These are phyloP conservation scores for Pleurotus salmoneostramineus DNA, from an alignment of 768 basidiomycete species.

Conservation along the genomic window DNA sequence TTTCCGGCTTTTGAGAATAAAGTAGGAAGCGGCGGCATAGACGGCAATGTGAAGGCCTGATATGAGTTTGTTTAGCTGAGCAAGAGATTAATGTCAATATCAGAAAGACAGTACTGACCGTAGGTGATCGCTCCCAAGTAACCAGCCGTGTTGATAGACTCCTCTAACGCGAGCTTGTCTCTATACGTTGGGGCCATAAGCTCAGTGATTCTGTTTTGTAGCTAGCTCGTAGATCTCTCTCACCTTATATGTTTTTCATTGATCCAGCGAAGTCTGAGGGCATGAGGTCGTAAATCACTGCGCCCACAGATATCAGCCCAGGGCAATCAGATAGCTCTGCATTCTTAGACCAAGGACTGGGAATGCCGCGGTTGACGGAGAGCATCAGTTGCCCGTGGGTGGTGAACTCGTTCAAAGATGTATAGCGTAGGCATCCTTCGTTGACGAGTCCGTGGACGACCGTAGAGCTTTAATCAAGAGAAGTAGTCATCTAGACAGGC, in stretches of 20 bases:
- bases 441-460: too few species aligned
- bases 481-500: too few species aligned
- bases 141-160: slow-evolving; percentile 13
- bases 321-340: too few species aligned
- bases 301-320: not conserved
- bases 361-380: too few species aligned
- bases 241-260: not conserved
- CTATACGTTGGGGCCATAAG: not conserved
- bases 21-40: not conserved
- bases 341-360: too few species aligned
- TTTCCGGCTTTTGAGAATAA: not conserved
- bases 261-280: not conserved
- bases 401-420: too few species aligned
- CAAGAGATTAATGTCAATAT: not conserved
- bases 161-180: slow-evolving; percentile 9
- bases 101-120: not conserved
- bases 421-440: too few species aligned
- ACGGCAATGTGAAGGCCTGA: not conserved
- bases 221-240: not conserved
- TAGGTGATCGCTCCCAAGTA: slow-evolving; percentile 10
- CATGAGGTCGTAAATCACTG: not conserved
- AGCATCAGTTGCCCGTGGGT: too few species aligned
- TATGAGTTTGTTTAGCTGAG: not conserved
- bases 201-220: not conserved
- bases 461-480: too few species aligned